Percentiles rank a stretch among this genome's conserved stretches.
phyloP scores from a whole-genome alignment of 2,329 filamentous ascomycete species.

The Akanthomyces dipterigenus region DNA sequence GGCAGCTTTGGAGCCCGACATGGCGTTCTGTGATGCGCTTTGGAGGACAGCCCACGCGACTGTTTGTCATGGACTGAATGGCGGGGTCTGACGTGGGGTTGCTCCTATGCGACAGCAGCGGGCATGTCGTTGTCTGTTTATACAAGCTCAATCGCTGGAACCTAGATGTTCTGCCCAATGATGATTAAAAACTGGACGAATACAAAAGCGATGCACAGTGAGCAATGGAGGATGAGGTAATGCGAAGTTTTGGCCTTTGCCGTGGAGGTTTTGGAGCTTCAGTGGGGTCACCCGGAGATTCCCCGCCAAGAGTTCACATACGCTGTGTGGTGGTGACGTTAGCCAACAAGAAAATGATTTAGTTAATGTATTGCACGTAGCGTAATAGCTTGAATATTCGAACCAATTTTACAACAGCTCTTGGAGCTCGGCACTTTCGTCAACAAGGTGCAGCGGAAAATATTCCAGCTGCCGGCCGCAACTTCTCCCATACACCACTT shows the following conservation, averaged over 20 bases:
- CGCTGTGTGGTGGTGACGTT: too few species aligned
- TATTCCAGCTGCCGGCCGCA: not conserved
- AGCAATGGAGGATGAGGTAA: not conserved
- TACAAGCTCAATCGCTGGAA: not conserved
- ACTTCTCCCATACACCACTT: not conserved
- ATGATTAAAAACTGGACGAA: not conserved
- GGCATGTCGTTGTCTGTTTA: not conserved
- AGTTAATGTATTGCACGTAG: not conserved
- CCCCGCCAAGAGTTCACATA: not conserved
- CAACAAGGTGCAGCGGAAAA: too few species aligned
- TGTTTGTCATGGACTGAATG: not conserved
- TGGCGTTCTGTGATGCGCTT: constrained; percentile 21
- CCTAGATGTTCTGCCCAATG: not conserved
- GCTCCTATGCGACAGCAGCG: not conserved
- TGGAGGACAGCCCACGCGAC: not conserved
- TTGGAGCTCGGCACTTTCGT: not conserved
- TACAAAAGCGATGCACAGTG: not conserved
- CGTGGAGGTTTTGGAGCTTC: constrained; percentile 21
- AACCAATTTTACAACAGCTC: not conserved
- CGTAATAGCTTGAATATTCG: not conserved
- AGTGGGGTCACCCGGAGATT: constrained; percentile 11
- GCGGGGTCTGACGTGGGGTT: not conserved
- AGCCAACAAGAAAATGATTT: too few species aligned
- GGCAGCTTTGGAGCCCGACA: constrained; percentile 59
- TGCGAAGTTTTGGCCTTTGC: constrained; percentile 18